Base-by-base conservation (phyloP, 371 early-diverging fungal genomes). In the Saksenaea vasiformis region DNA sequence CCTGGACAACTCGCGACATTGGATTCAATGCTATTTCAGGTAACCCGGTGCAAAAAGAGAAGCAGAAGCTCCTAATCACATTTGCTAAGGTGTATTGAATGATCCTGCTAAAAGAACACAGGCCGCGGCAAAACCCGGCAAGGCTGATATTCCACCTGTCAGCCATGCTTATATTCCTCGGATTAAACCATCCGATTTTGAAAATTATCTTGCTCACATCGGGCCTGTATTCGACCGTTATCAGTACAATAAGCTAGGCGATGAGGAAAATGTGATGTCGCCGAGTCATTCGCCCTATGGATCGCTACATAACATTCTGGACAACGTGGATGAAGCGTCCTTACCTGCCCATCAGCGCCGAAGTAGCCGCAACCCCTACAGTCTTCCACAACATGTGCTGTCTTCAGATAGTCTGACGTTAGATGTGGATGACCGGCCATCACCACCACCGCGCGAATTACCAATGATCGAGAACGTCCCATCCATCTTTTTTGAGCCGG, bases 391-490 rank as follows among this genome's bases (percentile, higher is more conserved):
- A 24, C 69, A 76, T 34, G 35, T 79, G 9, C 35, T 73, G 22
- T 80, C 85, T 1, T 61, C 77, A 22, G 85, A 85, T 54, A 76
- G 83, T 15, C 65, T 87, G 54, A 59, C 67, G 7, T 62, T 81
- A 38, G 74, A 73, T 9, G 65, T 71, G 0, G 65, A 74, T 31
- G 68, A 72, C 28, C 24, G 70, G 22, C 51, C 67, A 41, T 27
- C 69, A 34, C 58, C 73, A 15, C 66, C 69, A n/a, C 69, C 66
- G n/a, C 66, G 69, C 19, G 85, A 83, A 54, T 60, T 88, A 19
- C 91, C 88, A 0, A 85, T 89, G 61, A 77, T 95, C 4, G 89
- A 87, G 61, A 90, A 88, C 5, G 90, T 98, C 0, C 98, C 98
- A 5, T 58, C 85, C 4, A 84, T 97, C 56, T 98, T 95, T 77